Evolutionary conservation across 768 basidiomycete genomes (phyloP).

Genomic region (Pulveroboletus sp.): DNA sequence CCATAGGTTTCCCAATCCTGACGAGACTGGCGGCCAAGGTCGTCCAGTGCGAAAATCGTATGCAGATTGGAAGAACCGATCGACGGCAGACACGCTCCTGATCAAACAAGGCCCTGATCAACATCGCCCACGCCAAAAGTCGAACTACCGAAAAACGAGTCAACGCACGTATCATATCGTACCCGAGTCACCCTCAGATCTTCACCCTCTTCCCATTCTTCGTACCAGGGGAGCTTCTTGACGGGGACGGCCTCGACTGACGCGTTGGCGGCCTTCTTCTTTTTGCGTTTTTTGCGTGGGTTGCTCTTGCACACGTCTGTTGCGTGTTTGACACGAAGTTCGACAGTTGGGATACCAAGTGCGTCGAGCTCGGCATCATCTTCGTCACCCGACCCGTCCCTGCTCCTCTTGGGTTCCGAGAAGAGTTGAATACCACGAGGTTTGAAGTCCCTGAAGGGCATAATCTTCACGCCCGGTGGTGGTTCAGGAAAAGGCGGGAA

Average conservation of each 20-base stretch:
- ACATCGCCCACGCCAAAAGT: neutral
- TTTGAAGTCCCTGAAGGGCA: slow-evolving; percentile 56
- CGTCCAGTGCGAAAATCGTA: slow-evolving; percentile 50
- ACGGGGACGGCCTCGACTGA: slow-evolving; percentile 14
- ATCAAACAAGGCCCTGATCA: neutral
- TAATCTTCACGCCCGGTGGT: slow-evolving; percentile 45
- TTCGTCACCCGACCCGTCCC: slow-evolving; percentile 29
- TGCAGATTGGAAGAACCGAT: slow-evolving; percentile 59
- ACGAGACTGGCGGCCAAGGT: slow-evolving; percentile 34
- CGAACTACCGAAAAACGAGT: neutral
- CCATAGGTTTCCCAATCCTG: slow-evolving; percentile 48
- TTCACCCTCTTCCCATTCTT: slow-evolving; percentile 70
- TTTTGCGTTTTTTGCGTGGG: slow-evolving; percentile 50
- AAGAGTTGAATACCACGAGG: slow-evolving; percentile 56
- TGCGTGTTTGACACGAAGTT: slow-evolving; percentile 48
- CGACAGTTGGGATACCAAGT: slow-evolving; percentile 63
- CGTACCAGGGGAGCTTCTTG: slow-evolving; percentile 53
- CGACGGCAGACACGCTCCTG: slow-evolving; percentile 45
- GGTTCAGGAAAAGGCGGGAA: slow-evolving; percentile 50
- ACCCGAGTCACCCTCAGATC: slow-evolving; percentile 38
- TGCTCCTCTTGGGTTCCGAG: slow-evolving; percentile 32
- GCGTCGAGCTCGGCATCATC: slow-evolving; percentile 64
- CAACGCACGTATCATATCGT: slow-evolving; percentile 52
- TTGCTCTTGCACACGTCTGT: slow-evolving; percentile 58
- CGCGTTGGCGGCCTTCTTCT: slow-evolving; percentile 26